Conservation (phyloP, 1,284 basidiomycete genomes). For the Mycena sp. region DNA sequence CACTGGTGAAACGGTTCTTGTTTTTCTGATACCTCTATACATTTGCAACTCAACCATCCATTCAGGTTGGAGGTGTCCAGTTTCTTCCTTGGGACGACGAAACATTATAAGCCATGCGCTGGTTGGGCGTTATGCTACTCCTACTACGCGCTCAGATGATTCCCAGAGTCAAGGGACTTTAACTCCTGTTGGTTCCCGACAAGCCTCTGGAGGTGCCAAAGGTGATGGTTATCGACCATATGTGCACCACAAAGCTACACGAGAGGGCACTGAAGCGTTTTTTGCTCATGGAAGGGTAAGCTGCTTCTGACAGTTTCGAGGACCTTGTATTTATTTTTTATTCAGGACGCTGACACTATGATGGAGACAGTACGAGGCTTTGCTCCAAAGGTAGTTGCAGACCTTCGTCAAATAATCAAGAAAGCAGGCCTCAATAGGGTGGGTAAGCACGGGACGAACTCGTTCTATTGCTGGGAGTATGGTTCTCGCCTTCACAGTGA, state of each 20-base stretch:
- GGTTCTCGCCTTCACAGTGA: neutral
- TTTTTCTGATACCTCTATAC: no score
- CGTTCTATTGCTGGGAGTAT: slow-evolving; percentile 14
- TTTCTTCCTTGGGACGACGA: neutral
- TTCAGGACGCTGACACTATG: slow-evolving; percentile 1
- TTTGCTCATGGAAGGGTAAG: neutral
- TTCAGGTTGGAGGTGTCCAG: neutral
- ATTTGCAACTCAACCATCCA: no score
- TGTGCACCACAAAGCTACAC: neutral
- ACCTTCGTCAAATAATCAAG: neutral
- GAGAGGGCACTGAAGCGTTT: neutral
- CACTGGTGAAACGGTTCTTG: no score
- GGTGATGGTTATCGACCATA: slow-evolving; percentile 6
- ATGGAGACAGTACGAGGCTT: neutral
- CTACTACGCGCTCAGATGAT: neutral
- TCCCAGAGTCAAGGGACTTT: neutral
- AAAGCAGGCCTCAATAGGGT: neutral
- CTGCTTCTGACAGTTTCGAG: neutral
- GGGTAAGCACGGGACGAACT: neutral
- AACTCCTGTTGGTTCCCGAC: neutral
- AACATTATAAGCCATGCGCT: neutral
- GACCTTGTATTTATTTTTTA: neutral
- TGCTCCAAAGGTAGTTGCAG: neutral
- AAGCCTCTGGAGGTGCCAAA: neutral
- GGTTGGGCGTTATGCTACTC: neutral